Evolutionary conservation across 2,329 filamentous ascomycete species (phyloP), one percentile per base, ranked within the genome.

Genomic region (Diaporthe citriasiana): DNA sequence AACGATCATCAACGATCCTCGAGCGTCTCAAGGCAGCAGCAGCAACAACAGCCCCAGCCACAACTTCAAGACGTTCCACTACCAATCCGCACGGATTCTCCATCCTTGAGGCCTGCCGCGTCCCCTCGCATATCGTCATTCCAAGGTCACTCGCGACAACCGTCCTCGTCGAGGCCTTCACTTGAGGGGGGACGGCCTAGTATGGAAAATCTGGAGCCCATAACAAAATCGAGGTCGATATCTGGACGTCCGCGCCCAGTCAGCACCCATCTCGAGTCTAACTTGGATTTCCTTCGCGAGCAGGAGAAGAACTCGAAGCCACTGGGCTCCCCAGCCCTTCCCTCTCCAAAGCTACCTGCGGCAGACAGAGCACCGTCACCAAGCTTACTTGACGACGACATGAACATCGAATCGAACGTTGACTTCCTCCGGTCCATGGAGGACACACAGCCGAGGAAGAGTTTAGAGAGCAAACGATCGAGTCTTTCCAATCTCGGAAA

Each of bases 231-330:
- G 8, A 78, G 72, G n/a, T 77, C 81, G 15, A 74, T 78, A 38
- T 75, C 76, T 19, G 78, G 78, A 8, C 91, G 92, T 75, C 88
- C 91, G 71, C 89, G 96, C 59, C 96, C 96, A 2, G 87, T 91
- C 0, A 98, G 95, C 81, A 94, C 94, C 45, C 94, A 95, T 81
- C 89, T 97, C 4, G 93, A 95, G 78, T 93, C 93, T 0, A 95
- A 93, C 79, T 87, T 97, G 70, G 95, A 97, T 74, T 95, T 94
- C 79, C 86, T 97, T 25, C 92, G 94, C 30, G 95, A 97, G 78
- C 89, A 91, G 69, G 95, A 97, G 80, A 87, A 86, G 30, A 85
- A 89, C 3, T 82, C 84, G 0, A 85, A 84, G 74, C 83, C 86
- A 8, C 72, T 81, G 19, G 79, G 80, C 15, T 83, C 77, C 78